Evolutionary conservation across 768 basidiomycete genomes (phyloP).

Genomic region (Lactarius evosmus): DNA sequence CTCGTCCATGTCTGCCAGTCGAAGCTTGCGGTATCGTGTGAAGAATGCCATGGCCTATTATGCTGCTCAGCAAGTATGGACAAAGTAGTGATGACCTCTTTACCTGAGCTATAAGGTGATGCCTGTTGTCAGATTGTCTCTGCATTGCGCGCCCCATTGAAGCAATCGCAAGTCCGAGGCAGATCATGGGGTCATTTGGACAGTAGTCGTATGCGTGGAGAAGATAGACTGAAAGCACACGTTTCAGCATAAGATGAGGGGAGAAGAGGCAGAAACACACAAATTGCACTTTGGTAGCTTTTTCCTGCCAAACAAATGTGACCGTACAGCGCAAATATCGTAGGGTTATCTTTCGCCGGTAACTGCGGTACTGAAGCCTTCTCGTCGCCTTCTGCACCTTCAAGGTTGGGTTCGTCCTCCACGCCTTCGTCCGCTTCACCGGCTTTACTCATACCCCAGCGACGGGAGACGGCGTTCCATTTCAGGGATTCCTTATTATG

Average conservation of each 20-base stretch:
- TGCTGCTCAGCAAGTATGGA: not conserved
- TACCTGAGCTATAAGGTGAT: conserved; percentile 81
- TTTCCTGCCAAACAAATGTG: conserved; percentile 79
- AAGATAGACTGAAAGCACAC: conserved; percentile 65
- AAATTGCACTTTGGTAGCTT: conserved; percentile 88
- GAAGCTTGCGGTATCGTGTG: conserved; percentile 69
- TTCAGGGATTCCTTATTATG: conserved; percentile 56
- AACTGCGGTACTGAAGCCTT: conserved; percentile 38
- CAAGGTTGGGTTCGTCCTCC: conserved; percentile 40
- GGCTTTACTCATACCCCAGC: conserved; percentile 50
- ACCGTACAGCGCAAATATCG: conserved; percentile 72
- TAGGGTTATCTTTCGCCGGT: conserved; percentile 69
- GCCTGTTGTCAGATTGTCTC: conserved; percentile 89
- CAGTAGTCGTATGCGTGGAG: conserved; percentile 85
- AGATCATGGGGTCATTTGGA: conserved; percentile 81
- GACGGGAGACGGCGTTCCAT: conserved; percentile 59
- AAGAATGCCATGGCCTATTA: conserved; percentile 79
- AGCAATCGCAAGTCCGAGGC: conserved; percentile 75
- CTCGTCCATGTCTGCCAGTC: conserved; percentile 42
- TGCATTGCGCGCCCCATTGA: conserved; percentile 91
- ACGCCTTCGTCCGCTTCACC: conserved; percentile 41
- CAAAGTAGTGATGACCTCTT: not conserved
- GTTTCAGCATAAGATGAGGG: not conserved
- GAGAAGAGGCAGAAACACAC: conserved; percentile 51
- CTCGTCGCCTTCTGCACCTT: conserved; percentile 28